Evolutionary conservation across 768 basidiomycete genomes (phyloP), one percentile per base, ranked within the genome.

Genomic region (Hydnomerulius pinastri): DNA sequence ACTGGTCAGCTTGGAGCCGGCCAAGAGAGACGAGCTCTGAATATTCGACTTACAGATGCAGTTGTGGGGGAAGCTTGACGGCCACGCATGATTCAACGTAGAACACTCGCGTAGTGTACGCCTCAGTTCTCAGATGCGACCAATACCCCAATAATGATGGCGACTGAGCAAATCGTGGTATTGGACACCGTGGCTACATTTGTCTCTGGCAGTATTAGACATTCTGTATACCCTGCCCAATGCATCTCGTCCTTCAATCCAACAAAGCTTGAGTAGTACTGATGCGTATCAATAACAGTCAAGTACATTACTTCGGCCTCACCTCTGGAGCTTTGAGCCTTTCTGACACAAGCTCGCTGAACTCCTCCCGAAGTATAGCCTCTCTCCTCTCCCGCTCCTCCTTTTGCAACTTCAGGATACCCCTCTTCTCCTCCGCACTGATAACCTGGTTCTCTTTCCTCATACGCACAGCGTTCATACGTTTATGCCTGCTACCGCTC

Each of bases 371-470:
- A 56, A 98, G 76, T 60, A 93, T 86, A 6, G 86, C 76, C 72
- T 99, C 97, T 61, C 92, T 81, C 72, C 95, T 84, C 70, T 87
- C 85, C 68, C 89, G 83, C 73, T 99, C 97, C 68, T 98, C 96
- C 66, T 77, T 88, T 72, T 98, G 96, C 69, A 98, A 63, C 72
- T 97, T 96, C 66, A 98, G 66, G 51, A 98, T 95, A 29, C 92
- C 91, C 28, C 97, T 74, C 78, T 98, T 98, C 79, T 99, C 97
- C 72, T 98, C 97, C 2, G 96, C 94, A 61, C 88, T 92, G 66
- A 99, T 99, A 56, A 98, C 95, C 73, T 99, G 97, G 74, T 99
- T 98, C 76, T 99, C 97, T 78, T 98, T 98, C 65, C 96, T 77
- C 85, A 99, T 90, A 53, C 97, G 90, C 37, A 99, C 96, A 1